phyloP scores from a whole-genome alignment of 352 stramenopile genomes.

The Phytophthora colocasiae region DNA sequence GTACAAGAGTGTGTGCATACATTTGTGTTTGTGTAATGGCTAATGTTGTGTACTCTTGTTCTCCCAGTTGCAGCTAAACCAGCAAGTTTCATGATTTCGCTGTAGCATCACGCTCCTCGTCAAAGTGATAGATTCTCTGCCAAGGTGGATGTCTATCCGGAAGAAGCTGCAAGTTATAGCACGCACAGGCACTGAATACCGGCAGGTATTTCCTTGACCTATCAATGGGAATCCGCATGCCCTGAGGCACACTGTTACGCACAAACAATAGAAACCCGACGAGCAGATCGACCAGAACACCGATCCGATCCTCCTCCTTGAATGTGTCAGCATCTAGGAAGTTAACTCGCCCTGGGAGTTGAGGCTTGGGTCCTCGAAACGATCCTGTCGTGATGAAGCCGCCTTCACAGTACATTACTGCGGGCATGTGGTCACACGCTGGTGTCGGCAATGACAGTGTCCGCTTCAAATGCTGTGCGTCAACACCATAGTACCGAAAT shows the following conservation, averaged over 20 bases:
- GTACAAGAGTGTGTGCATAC: no score
- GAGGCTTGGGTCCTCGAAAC: constrained; percentile 61
- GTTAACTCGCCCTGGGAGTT: constrained; percentile 45
- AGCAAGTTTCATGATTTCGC: neutral
- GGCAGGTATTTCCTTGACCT: constrained; percentile 50
- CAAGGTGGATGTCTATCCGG: constrained; percentile 47
- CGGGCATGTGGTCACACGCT: constrained; percentile 70
- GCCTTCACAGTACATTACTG: constrained; percentile 78
- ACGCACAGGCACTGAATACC: constrained; percentile 63
- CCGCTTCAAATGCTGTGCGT: constrained; percentile 49
- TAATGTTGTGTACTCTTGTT: neutral
- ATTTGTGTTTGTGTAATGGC: no score
- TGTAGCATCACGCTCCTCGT: neutral
- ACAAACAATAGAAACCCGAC: constrained; percentile 65
- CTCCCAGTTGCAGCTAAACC: constrained; percentile 1
- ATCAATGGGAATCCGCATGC: constrained; percentile 52
- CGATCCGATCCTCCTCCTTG: constrained; percentile 59
- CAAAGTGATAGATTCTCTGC: constrained; percentile 50
- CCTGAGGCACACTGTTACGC: constrained; percentile 51
- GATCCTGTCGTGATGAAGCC: constrained; percentile 75
- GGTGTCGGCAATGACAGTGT: constrained; percentile 57
- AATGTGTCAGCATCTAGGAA: constrained; percentile 60
- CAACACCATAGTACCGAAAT: constrained; percentile 49
- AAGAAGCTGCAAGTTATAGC: constrained; percentile 64
- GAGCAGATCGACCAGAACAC: constrained; percentile 63